A percentile compares a stretch with the other conserved stretches of the same genome.
Conservation (phyloP, 805 yeast genomes). For the Zygotorulaspora sp. region DNA sequence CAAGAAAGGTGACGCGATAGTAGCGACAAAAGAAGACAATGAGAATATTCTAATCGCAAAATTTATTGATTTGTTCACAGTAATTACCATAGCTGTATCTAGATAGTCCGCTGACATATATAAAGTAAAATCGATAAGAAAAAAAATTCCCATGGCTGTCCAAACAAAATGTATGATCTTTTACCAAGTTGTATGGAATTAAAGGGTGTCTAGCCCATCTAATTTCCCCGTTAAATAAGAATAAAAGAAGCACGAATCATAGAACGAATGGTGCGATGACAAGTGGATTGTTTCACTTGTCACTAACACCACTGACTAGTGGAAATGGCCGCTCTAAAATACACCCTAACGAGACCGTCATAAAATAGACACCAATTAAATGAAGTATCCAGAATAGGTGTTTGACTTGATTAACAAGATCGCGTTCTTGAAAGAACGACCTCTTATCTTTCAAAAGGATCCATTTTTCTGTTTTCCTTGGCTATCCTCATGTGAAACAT, state of each 20-base stretch:
- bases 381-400: conserved; percentile 62
- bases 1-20: conserved; percentile 52
- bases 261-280: conserved; percentile 66
- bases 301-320: conserved; percentile 58
- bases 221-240: conserved; percentile 57
- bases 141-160: conserved; percentile 59
- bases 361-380: conserved; percentile 53
- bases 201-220: conserved; percentile 57
- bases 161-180: conserved; percentile 71
- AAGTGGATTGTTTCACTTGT: conserved; percentile 55
- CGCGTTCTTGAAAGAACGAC: conserved; percentile 38
- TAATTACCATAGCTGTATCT: conserved; percentile 62
- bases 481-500: conserved; percentile 55
- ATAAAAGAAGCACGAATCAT: conserved; percentile 58
- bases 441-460: conserved; percentile 38
- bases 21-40: conserved; percentile 61
- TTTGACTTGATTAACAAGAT: conserved; percentile 31
- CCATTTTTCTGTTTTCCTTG: conserved; percentile 52
- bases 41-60: conserved; percentile 64
- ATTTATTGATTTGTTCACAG: conserved; percentile 50
- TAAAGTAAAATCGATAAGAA: conserved; percentile 57
- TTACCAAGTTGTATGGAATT: conserved; percentile 52
- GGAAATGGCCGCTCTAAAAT: conserved; percentile 71
- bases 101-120: conserved; percentile 67
- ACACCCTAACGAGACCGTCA: conserved; percentile 56